Evolutionary conservation across 768 basidiomycete genomes (phyloP), one percentile per base, ranked within the genome.

Genomic region (Lyophyllum semitale): DNA sequence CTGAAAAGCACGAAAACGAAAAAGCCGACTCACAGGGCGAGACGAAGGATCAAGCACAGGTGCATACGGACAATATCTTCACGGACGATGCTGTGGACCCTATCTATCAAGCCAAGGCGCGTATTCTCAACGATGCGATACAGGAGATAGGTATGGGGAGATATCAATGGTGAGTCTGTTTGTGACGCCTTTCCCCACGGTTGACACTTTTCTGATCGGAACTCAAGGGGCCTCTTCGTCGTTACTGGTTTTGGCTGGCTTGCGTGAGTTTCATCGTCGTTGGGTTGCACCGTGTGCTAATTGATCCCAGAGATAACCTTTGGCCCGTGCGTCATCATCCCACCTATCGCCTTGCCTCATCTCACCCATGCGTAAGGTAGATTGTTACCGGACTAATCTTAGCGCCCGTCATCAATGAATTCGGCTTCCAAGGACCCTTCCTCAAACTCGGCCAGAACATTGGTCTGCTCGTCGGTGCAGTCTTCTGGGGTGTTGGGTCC

Each of bases 231-330:
- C 71, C 73, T 90, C 32, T 89, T 90, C 65, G 52, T 82, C 48
- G 84, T 88, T 26, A 79, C 86, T 17, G 88, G 87, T 1, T 88
- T 90, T 69, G 88, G 88, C 48, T 89, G 87, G 87, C 78, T 89
- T 55, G 82, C 85, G 87, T 88, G 66, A 68, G 85, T 75, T 17
- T 12, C 22, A 15, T 49, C n/a, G n/a, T 18, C 45, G 4, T 37
- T 41, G 40, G 7, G 53, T 29, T 13, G 25, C 17, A 12, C 11
- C 30, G 18, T 11, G 43, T 12, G 11, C 41, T 47, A 32, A 32
- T 33, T 15, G 27, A n/a, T 37, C 1, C n/a, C 63, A 85, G 87
- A 17, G 87, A 89, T 62, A 88, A 84, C 60, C 77, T 87, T 25
- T 89, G 88, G 88, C 87, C 86, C 18, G 87, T 89, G 61, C 55